Evolutionary conservation across 140 eudicot species (phyloP).

Genomic region (Anethum foeniculum): DNA sequence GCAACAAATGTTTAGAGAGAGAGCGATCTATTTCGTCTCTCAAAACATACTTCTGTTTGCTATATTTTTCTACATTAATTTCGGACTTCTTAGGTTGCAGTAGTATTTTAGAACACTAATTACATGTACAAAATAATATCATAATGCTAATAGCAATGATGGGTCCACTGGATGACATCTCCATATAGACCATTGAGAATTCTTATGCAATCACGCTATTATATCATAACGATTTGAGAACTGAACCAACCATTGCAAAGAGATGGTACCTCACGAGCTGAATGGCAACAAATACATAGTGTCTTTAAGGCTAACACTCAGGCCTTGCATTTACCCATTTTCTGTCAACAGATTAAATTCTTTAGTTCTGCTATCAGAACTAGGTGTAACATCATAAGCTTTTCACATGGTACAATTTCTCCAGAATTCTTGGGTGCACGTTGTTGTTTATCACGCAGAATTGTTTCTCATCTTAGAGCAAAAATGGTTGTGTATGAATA

Average conservation of each 20-base stretch:
- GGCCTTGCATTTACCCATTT: neutral
- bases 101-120: neutral
- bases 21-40: neutral
- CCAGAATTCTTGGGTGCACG: neutral
- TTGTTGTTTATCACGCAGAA: neutral
- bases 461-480: neutral
- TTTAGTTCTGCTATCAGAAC: neutral
- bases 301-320: neutral
- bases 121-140: neutral
- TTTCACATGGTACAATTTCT: neutral
- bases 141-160: neutral
- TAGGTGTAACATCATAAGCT: slow-evolving; percentile 4
- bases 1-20: neutral
- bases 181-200: neutral
- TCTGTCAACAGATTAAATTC: neutral
- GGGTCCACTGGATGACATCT: neutral
- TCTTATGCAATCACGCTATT: neutral
- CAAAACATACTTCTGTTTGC: neutral
- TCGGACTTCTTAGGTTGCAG: neutral
- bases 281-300: neutral
- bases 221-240: too few species aligned
- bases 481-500: neutral
- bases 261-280: neutral
- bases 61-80: neutral
- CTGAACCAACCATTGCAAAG: neutral